Base-by-base conservation (phyloP, 305 asterid genomes). In the Solanum aculeatissimum region DNA sequence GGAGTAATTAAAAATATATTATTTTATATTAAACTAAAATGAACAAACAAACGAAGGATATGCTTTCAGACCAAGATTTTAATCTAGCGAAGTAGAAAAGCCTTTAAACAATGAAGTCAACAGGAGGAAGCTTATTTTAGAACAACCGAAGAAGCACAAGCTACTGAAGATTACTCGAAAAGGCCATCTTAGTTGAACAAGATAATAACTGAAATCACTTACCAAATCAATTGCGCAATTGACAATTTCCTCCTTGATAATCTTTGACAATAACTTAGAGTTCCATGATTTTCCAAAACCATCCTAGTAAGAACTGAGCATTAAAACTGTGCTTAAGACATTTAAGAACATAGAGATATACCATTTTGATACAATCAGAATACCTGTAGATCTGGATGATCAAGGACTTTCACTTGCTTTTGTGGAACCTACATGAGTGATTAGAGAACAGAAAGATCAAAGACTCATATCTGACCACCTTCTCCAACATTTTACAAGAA, bases 371-470 rank as follows among this genome's bases (percentile, higher is more conserved):
- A 80, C 81, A 54, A 60, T 55, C 83, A 84, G 87, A 53, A 83
- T 66, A 94, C 99, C 98, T 95, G 95, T 85, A 96, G 58, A 87
- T 92, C 93, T 83, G 97, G 96, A 90, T 96, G 97, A 84, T 95
- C 96, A 23, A 93, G 87, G 87, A 95, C 85, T 87, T 90, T 95
- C 87, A 95, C 99, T 84, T 91, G 97, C 79, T 90, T 86, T n/a
- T 86, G 65, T 13, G 95, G 94, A 89, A 96, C 90, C 99, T 94
- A 92, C 87, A 87, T 84, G 35, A 83, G 80, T 45, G 55, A 55
- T 81, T 65, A 65, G 15, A 29, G 38, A 87, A 29, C 87, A 75
- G 72, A 85, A 78, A 57, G 23, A 57, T 62, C 84, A 49, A 40
- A 2, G 79, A 80, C 15, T 77, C 27, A 74, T 12, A 77, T 60